phyloP scores from a whole-genome alignment of 2,329 filamentous ascomycete species.

The Mariannaea elegans region DNA sequence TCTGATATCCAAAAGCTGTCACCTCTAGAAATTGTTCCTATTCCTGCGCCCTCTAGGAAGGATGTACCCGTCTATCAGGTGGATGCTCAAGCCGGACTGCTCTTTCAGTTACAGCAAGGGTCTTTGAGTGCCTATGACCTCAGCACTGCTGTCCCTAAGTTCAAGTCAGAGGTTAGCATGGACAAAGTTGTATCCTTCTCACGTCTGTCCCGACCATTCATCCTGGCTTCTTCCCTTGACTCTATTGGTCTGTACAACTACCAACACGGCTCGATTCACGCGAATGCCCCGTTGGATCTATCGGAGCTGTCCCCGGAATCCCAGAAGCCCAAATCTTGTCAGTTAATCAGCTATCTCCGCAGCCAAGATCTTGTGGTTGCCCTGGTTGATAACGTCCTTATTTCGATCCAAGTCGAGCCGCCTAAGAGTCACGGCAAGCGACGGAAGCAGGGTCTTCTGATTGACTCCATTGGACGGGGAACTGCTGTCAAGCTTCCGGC shows the following conservation, averaged over 20 bases:
- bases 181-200: constrained; percentile 68
- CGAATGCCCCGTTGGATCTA: constrained; percentile 56
- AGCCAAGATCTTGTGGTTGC: constrained; percentile 74
- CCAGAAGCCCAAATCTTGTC: constrained; percentile 48
- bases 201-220: constrained; percentile 71
- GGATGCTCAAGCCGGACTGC: constrained; percentile 69
- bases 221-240: constrained; percentile 67
- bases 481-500: constrained; percentile 49
- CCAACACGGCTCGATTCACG: constrained; percentile 70
- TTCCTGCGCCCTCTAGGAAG: constrained; percentile 38
- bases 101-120: constrained; percentile 67
- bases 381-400: constrained; percentile 68
- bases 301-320: constrained; percentile 50
- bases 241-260: constrained; percentile 74
- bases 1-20: constrained; percentile 48
- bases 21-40: constrained; percentile 51
- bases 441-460: constrained; percentile 70
- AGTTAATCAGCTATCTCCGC: constrained; percentile 69
- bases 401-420: constrained; percentile 75
- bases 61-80: constrained; percentile 57
- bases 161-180: constrained; percentile 63
- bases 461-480: constrained; percentile 78
- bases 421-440: constrained; percentile 65
- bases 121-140: constrained; percentile 71
- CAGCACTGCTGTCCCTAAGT: constrained; percentile 67